Conservation (phyloP, 148 eudicot genomes). For the Oxyria digyna region DNA sequence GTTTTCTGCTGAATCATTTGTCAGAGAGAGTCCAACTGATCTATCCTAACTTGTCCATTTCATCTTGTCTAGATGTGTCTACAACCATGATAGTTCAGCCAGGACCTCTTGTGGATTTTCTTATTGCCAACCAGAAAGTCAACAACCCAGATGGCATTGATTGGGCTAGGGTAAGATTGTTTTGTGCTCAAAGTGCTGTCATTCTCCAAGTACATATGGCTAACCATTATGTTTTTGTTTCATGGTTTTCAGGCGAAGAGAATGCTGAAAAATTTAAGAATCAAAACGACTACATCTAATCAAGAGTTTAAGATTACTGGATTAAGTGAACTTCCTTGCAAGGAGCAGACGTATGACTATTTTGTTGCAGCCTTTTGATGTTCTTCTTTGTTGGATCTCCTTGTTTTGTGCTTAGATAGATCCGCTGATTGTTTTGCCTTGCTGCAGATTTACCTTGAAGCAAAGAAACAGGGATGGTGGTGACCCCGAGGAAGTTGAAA, state of each 20-base stretch:
- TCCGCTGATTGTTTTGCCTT: neutral
- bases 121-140: slow-evolving; percentile 34
- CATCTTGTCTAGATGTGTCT: slow-evolving; percentile 55
- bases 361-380: neutral
- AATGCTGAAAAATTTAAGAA: slow-evolving; percentile 67
- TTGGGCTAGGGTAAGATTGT: slow-evolving; percentile 30
- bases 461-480: slow-evolving; percentile 35
- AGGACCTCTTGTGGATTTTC: slow-evolving; percentile 26
- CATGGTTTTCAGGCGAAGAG: slow-evolving; percentile 12
- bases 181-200: slow-evolving; percentile 27
- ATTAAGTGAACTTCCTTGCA: slow-evolving; percentile 27
- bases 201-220: slow-evolving; percentile 13
- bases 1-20: slow-evolving; percentile 29
- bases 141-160: slow-evolving; percentile 26
- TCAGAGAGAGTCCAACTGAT: no score
- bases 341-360: slow-evolving; percentile 47
- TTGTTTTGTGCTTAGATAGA: neutral
- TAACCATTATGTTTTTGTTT: neutral
- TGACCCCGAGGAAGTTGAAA: slow-evolving; percentile 40
- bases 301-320: slow-evolving; percentile 82
- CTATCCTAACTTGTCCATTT: slow-evolving; percentile 8
- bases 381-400: neutral
- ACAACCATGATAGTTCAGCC: slow-evolving; percentile 78
- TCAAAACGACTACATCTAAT: slow-evolving; percentile 64
- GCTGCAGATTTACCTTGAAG: slow-evolving; percentile 58